Evolutionary conservation across 306 rosid genomes (phyloP).

Genomic region (Crotalaria pallida): DNA sequence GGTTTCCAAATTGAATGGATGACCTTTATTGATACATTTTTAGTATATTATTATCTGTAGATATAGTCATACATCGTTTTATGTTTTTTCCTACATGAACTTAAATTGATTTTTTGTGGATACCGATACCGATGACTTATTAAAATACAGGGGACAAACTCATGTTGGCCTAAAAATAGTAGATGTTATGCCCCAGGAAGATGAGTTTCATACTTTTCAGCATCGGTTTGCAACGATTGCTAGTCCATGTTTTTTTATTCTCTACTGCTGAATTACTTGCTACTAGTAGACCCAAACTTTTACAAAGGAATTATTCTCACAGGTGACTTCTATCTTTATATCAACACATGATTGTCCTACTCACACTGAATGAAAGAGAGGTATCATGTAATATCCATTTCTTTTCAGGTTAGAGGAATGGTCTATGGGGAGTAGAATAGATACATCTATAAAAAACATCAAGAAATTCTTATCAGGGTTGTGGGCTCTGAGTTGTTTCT

Average conservation of each 20-base stretch:
- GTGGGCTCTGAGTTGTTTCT: conserved; percentile 7
- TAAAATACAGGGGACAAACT: conserved; percentile 47
- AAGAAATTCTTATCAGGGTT: neutral
- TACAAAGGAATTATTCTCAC: conserved; percentile 20
- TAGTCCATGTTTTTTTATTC: conserved; percentile 30
- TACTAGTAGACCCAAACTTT: conserved; percentile 21
- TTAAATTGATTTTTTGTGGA: neutral
- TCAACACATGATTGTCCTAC: neutral
- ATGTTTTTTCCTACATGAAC: neutral
- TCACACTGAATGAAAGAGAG: neutral
- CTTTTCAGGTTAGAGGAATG: conserved; percentile 34
- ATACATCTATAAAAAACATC: conserved; percentile 12
- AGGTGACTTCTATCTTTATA: conserved; percentile 35
- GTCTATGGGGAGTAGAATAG: neutral
- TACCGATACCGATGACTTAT: conserved; percentile 22
- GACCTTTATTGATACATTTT: neutral
- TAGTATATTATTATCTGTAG: neutral
- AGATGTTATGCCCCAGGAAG: conserved; percentile 37
- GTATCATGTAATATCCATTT: conserved; percentile 16
- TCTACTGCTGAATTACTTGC: conserved; percentile 16
- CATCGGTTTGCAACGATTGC: conserved; percentile 21
- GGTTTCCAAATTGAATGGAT: neutral
- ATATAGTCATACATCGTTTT: neutral
- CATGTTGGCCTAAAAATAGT: conserved; percentile 78
- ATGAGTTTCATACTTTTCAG: conserved; percentile 30